A percentile compares a stretch with the other conserved stretches of the same genome.
Conservation (phyloP, 2,329 filamentous ascomycete genomes). For the Sordariomycetes sp. region DNA sequence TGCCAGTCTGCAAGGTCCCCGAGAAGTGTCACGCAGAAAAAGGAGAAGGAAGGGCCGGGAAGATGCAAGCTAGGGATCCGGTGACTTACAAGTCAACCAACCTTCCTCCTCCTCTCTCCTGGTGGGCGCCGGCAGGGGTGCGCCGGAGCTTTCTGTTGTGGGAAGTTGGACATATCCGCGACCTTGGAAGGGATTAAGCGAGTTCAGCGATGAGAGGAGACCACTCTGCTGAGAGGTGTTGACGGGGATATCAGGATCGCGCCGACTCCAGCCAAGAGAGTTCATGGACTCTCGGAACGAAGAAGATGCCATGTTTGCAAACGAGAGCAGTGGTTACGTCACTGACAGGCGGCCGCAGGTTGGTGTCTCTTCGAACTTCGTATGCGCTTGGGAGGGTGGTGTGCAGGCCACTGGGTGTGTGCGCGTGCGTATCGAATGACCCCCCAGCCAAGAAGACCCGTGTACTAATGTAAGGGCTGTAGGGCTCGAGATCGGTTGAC, state of each 20-base stretch:
- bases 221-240: slow-evolving; percentile 61
- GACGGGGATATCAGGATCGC: slow-evolving; percentile 65
- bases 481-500: not conserved
- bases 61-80: not conserved
- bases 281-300: slow-evolving; percentile 93
- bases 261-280: slow-evolving; percentile 86
- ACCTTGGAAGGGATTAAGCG: slow-evolving; percentile 77
- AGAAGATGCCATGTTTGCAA: slow-evolving; percentile 61
- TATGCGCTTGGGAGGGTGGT: not conserved
- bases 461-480: not conserved
- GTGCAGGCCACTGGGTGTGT: not conserved
- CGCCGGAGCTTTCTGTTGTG: slow-evolving; percentile 70
- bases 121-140: slow-evolving; percentile 73
- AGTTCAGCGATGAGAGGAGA: slow-evolving; percentile 70
- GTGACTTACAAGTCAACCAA: slow-evolving; percentile 83
- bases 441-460: not conserved
- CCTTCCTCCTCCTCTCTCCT: slow-evolving; percentile 90
- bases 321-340: not conserved
- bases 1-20: slow-evolving; percentile 4
- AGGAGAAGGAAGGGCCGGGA: slow-evolving; percentile 11
- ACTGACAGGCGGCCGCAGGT: not conserved
- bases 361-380: not conserved
- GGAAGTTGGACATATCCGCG: slow-evolving; percentile 86
- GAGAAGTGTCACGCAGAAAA: not conserved
- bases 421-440: not conserved